Evolutionary conservation across 2,329 filamentous ascomycete genomes (phyloP).

Genomic region (Endothia cerciana): DNA sequence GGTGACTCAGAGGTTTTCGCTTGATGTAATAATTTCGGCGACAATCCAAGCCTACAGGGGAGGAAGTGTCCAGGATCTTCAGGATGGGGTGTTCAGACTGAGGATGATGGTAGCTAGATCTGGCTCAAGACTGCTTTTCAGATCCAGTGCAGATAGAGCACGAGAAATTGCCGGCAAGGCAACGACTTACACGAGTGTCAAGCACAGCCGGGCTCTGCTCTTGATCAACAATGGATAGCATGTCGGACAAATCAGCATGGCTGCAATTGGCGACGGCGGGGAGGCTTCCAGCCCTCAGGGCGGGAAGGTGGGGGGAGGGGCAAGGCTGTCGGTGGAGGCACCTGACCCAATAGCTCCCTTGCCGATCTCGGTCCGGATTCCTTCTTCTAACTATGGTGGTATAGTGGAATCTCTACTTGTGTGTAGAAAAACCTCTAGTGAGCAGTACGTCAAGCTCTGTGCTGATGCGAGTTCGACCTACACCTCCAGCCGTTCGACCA

Average conservation of each 20-base stretch:
- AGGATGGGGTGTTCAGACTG: neutral
- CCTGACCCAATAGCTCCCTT: neutral
- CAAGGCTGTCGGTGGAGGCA: neutral
- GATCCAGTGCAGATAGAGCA: neutral
- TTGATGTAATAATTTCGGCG: neutral
- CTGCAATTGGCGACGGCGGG: conserved; percentile 10
- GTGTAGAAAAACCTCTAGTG: neutral
- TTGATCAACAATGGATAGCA: neutral
- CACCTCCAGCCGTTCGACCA: neutral
- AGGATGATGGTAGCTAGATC: neutral
- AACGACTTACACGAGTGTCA: too few relatives aligned
- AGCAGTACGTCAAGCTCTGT: neutral
- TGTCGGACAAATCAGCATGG: neutral
- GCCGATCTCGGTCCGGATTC: conserved; percentile 8
- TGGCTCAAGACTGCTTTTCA: neutral
- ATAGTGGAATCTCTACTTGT: neutral
- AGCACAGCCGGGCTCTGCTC: neutral
- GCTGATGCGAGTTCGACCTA: neutral
- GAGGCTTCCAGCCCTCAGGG: conserved; percentile 10
- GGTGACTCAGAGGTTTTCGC: conserved; percentile 25
- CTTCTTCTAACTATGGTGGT: too few relatives aligned
- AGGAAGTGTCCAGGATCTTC: neutral
- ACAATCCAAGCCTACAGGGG: neutral
- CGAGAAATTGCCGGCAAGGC: neutral
- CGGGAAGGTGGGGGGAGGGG: conserved; percentile 14